phyloP scores from a whole-genome alignment of 2,329 filamentous ascomycete genomes.

The Elsinoe ampelina region DNA sequence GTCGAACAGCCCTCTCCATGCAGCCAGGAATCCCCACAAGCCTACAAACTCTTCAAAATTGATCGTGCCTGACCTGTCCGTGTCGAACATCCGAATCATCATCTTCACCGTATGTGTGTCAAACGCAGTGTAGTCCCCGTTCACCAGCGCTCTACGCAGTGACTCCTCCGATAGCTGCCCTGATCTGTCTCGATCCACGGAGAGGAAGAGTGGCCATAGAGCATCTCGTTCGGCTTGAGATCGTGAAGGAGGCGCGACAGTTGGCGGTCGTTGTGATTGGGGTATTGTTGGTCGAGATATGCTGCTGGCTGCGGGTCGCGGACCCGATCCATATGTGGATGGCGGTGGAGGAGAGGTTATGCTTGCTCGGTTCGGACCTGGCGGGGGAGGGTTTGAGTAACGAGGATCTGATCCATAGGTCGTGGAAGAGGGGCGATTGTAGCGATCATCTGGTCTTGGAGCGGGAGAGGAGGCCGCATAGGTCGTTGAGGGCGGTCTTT shows the following conservation, averaged over 20 bases:
- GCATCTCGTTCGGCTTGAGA: constrained; percentile 56
- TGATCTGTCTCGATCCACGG: constrained; percentile 76
- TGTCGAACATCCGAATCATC: constrained; percentile 99
- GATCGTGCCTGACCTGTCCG: constrained; percentile 77
- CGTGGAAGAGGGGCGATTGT: constrained; percentile 19
- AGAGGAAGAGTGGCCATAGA: constrained; percentile 75
- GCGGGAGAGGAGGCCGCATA: constrained; percentile 31
- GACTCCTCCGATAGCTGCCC: constrained; percentile 80
- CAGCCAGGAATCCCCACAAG: constrained; percentile 89
- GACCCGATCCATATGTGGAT: constrained; percentile 44
- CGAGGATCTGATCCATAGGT: constrained; percentile 7
- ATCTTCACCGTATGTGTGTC: constrained; percentile 90
- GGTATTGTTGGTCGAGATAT: constrained; percentile 51
- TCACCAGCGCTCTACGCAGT: constrained; percentile 82
- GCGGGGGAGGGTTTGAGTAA: constrained; percentile 11
- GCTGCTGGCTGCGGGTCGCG: constrained; percentile 48
- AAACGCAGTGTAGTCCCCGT: constrained; percentile 91
- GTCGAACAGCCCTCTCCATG: constrained; percentile 91
- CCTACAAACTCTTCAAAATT: constrained; percentile 95
- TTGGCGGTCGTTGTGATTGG: constrained; percentile 36
- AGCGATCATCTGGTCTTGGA: constrained; percentile 31
- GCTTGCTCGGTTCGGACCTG: constrained; percentile 4
- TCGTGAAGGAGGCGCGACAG: constrained; percentile 40
- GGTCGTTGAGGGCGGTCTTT: constrained; percentile 29
- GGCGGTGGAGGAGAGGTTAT: constrained; percentile 40